These are phyloP conservation scores for Fragilariopsis cylindrus DNA, from an alignment of 108 stramenopile genomes.

Conservation along the genomic window DNA sequence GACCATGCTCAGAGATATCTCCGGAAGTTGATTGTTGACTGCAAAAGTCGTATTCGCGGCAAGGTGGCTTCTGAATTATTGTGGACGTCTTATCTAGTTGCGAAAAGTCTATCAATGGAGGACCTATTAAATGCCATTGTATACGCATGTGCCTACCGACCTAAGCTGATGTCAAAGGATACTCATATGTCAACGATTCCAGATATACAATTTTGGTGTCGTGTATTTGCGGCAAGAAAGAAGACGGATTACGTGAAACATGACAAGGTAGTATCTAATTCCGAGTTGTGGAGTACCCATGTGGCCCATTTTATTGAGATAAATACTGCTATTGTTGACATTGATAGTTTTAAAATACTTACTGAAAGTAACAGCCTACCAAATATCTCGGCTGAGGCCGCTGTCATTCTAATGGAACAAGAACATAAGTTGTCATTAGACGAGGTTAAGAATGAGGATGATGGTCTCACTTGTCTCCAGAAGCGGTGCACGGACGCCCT, in stretches of 20 bases:
- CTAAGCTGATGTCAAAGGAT: neutral
- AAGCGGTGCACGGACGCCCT: conserved; percentile 1
- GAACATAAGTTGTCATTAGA: neutral
- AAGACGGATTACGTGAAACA: too few species aligned
- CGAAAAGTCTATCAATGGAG: neutral
- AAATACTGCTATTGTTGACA: neutral
- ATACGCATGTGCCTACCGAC: conserved; percentile 3
- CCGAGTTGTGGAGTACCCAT: neutral
- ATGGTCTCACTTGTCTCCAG: neutral
- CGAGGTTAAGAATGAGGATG: neutral
- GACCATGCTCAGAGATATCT: neutral
- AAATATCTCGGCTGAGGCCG: neutral
- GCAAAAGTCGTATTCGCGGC: too few species aligned
- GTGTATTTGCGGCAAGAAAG: neutral
- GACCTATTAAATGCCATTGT: neutral
- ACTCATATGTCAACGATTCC: neutral
- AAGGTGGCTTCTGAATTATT: neutral
- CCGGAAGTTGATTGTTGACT: neutral
- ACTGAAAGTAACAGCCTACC: neutral
- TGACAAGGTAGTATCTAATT: neutral
- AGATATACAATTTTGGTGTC: conserved; percentile 5
- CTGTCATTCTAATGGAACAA: conserved; percentile 8
- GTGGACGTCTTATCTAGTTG: neutral
- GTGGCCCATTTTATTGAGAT: conserved; percentile 7
- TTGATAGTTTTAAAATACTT: neutral